These are phyloP conservation scores for Aethionema arabicum DNA, from an alignment of 345 rosid species.

Conservation along the genomic window DNA sequence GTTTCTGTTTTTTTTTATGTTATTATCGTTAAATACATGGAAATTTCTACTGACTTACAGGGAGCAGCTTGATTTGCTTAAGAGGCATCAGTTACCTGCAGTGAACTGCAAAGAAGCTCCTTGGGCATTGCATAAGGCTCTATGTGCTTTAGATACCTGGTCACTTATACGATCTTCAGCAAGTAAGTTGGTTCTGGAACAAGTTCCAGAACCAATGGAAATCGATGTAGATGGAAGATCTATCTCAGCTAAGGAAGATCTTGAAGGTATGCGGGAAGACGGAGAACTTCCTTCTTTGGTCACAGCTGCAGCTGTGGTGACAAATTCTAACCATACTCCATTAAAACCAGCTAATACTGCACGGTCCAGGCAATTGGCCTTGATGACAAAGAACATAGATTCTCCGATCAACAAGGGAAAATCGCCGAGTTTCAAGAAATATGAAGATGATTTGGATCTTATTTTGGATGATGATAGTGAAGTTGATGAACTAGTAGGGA, in stretches of 20 bases:
- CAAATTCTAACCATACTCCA: slow-evolving; percentile 41
- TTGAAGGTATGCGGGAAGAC: slow-evolving; percentile 71
- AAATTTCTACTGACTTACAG: slow-evolving; percentile 71
- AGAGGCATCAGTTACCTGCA: slow-evolving; percentile 73
- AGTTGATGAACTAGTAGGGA: slow-evolving; percentile 54
- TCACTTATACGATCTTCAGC: slow-evolving; percentile 49
- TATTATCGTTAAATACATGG: slow-evolving; percentile 33
- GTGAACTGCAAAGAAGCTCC: slow-evolving; percentile 65
- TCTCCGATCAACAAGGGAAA: slow-evolving; percentile 59
- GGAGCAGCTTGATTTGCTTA: slow-evolving; percentile 88
- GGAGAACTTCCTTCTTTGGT: slow-evolving; percentile 94
- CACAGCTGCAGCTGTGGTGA: slow-evolving; percentile 44
- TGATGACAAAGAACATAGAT: slow-evolving; percentile 72
- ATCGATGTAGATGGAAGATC: slow-evolving; percentile 56
- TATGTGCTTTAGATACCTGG: slow-evolving; percentile 76
- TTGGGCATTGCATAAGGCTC: slow-evolving; percentile 69
- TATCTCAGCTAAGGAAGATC: slow-evolving; percentile 57
- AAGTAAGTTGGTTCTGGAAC: slow-evolving; percentile 43
- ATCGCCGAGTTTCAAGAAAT: slow-evolving; percentile 67
- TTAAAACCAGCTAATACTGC: slow-evolving; percentile 47
- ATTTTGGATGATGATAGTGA: slow-evolving; percentile 78
- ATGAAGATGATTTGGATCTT: slow-evolving; percentile 69
- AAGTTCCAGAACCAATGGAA: slow-evolving; percentile 57
- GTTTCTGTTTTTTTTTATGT: slow-evolving; percentile 25
- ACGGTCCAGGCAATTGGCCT: slow-evolving; percentile 68